A percentile compares a stretch with the other conserved stretches of the same genome.
These are phyloP conservation scores for Phytophthora megakarya DNA, from an alignment of 352 stramenopile species.

Conservation along the genomic window DNA sequence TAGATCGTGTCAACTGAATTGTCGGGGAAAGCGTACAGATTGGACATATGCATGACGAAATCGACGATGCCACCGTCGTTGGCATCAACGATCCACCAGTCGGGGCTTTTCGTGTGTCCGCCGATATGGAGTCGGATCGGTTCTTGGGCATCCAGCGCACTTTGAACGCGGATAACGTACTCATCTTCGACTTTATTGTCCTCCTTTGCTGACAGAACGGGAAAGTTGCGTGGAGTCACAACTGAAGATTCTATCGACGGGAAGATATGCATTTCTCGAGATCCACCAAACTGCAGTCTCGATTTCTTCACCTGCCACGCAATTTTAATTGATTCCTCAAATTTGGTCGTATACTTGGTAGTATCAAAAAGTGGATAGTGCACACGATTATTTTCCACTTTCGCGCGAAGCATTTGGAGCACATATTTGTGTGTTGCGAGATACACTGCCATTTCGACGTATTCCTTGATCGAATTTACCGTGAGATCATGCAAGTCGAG, in stretches of 20 bases:
- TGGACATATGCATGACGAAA: slow-evolving; percentile 67
- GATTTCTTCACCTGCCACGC: slow-evolving; percentile 52
- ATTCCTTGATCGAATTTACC: slow-evolving; percentile 79
- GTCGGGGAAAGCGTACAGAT: slow-evolving; percentile 69
- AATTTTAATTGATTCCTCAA: slow-evolving; percentile 49
- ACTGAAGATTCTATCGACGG: slow-evolving; percentile 19
- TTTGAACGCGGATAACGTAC: slow-evolving; percentile 43
- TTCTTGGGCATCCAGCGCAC: slow-evolving; percentile 31
- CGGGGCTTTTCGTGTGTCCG: slow-evolving; percentile 40
- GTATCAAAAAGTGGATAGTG: slow-evolving; percentile 74
- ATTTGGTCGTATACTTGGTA: slow-evolving; percentile 49
- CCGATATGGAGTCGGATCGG: slow-evolving; percentile 71
- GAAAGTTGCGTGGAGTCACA: slow-evolving; percentile 37
- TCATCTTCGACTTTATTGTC: slow-evolving; percentile 42
- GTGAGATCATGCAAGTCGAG: slow-evolving; percentile 58
- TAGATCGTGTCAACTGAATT: slow-evolving; percentile 68
- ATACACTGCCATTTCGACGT: slow-evolving; percentile 73
- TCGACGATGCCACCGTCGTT: slow-evolving; percentile 56
- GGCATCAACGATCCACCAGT: slow-evolving; percentile 79
- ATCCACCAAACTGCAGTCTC: slow-evolving; percentile 3
- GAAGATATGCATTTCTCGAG: slow-evolving; percentile 55
- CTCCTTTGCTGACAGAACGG: slow-evolving; percentile 41
- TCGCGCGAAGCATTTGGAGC: slow-evolving; percentile 40
- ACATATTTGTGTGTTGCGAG: slow-evolving; percentile 45
- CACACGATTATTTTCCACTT: slow-evolving; percentile 50